Conservation (phyloP, 345 rosid species). For the Carallia pectinifolia region DNA sequence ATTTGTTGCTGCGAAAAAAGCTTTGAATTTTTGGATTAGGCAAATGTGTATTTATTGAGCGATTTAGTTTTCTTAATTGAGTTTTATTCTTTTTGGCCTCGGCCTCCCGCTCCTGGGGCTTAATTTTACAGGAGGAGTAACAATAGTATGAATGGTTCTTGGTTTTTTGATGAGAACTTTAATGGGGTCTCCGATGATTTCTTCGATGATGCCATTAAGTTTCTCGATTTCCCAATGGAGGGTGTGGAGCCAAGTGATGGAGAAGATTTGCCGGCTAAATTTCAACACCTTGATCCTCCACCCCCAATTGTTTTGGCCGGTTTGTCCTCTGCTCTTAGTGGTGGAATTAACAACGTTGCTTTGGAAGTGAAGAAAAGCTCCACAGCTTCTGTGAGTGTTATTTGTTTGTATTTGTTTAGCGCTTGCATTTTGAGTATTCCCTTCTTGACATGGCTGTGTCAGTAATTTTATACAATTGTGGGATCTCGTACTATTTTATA, state of each 20-base stretch:
- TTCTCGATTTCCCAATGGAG: constrained; percentile 59
- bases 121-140: constrained; percentile 12
- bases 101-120: not conserved
- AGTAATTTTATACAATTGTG: too few species aligned
- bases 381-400: constrained; percentile 48
- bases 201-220: constrained; percentile 52
- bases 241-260: constrained; percentile 45
- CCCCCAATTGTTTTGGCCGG: constrained; percentile 49
- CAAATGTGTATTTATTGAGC: too few species aligned
- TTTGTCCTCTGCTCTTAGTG: constrained; percentile 40
- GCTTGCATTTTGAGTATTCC: too few species aligned
- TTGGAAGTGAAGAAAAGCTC: constrained; percentile 23
- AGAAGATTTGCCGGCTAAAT: constrained; percentile 63
- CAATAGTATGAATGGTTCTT: constrained; percentile 33
- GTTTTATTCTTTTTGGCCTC: too few species aligned
- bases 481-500: too few species aligned
- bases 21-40: too few species aligned
- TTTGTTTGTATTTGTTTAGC: not conserved
- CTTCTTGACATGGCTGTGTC: too few species aligned
- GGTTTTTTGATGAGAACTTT: constrained; percentile 54
- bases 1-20: too few species aligned
- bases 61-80: too few species aligned
- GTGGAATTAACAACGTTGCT: constrained; percentile 21
- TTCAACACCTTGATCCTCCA: constrained; percentile 66
- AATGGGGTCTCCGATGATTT: constrained; percentile 55